Base-by-base conservation (phyloP, 106 monocot species). In the Platanthera zijinensis region DNA sequence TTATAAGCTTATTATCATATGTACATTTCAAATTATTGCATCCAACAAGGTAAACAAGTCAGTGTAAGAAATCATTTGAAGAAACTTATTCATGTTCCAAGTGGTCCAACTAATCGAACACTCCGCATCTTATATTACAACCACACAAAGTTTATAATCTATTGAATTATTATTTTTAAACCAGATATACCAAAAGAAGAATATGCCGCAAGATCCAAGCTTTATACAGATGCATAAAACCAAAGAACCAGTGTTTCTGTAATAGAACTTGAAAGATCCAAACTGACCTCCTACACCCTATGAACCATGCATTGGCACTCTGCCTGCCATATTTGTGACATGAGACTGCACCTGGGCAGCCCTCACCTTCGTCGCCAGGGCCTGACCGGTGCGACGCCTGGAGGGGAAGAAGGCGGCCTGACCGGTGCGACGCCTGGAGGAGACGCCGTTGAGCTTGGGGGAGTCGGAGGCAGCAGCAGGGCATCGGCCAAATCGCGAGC, bases 291-390 rank as follows among this genome's bases (percentile, higher is more conserved):
- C 51, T 30, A 39, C 39, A 3, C 66, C 66, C 11, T 52, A 81
- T 51, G 83, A 85, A 54, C 76, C 64, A 83, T 81, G 84, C 10
- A 76, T 78, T 28, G 85, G 72, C 13, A 76, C 81, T 73, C 86
- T 79, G 2, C 86, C 62, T 0, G 90, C 85, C 96, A 93, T 93
- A 63, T 64, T 81, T 10, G 82, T 30, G 48, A 96, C 85, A 72
- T 89, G 88, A 3, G 80, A 72, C 77, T 87, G 88, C 75, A 84
- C 74, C 81, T 91, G 90, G 0, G 83, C 79, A 9, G 84, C 87
- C 64, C 82, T 77, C 46, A 91, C 90, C 85, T 89, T 90, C 3
- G 81, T 84, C 8, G 80, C 73, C n/a, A 84, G 47, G 0, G 89
- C 96, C n/a, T n/a, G n/a, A n/a, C n/a, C n/a, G n/a, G n/a, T n/a